These are phyloP conservation scores for Pyrenophora graminea DNA, from an alignment of 2,329 filamentous ascomycete species.

Conservation along the genomic window DNA sequence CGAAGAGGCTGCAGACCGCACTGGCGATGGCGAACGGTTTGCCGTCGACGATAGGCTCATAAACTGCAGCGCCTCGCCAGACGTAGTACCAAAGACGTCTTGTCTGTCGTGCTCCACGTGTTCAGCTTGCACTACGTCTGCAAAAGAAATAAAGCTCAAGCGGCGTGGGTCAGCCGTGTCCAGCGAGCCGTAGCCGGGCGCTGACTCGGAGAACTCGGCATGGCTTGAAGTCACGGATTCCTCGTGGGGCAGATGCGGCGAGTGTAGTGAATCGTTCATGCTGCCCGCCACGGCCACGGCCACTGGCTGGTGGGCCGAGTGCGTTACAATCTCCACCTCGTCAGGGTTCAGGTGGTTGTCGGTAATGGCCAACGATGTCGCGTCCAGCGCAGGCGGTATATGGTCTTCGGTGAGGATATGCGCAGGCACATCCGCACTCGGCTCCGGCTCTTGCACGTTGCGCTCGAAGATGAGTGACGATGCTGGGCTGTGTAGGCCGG, in stretches of 20 bases:
- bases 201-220: constrained; percentile 46
- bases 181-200: constrained; percentile 73
- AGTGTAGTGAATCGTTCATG: constrained; percentile 42
- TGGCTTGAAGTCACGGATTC: constrained; percentile 32
- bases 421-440: constrained; percentile 83
- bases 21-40: constrained; percentile 75
- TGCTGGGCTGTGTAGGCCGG: constrained; percentile 78
- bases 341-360: constrained; percentile 83
- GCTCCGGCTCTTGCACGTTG: constrained; percentile 82
- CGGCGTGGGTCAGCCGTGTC: constrained; percentile 80
- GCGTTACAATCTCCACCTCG: constrained; percentile 89
- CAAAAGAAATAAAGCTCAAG: constrained; percentile 94
- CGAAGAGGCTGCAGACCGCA: constrained; percentile 77
- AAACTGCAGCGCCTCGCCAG: constrained; percentile 67
- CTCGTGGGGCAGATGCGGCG: constrained; percentile 38
- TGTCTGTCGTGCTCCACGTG: constrained; percentile 67
- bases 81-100: constrained; percentile 25
- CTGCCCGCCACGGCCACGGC: constrained; percentile 61
- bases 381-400: constrained; percentile 88
- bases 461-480: constrained; percentile 85
- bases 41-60: constrained; percentile 67
- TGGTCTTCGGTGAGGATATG: constrained; percentile 95
- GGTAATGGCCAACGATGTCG: constrained; percentile 89
- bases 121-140: constrained; percentile 88
- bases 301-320: constrained; percentile 80